Evolutionary conservation across 2,329 filamentous ascomycete genomes (phyloP), one percentile per base, ranked within the genome.

Genomic region (Penicillium sp.): DNA sequence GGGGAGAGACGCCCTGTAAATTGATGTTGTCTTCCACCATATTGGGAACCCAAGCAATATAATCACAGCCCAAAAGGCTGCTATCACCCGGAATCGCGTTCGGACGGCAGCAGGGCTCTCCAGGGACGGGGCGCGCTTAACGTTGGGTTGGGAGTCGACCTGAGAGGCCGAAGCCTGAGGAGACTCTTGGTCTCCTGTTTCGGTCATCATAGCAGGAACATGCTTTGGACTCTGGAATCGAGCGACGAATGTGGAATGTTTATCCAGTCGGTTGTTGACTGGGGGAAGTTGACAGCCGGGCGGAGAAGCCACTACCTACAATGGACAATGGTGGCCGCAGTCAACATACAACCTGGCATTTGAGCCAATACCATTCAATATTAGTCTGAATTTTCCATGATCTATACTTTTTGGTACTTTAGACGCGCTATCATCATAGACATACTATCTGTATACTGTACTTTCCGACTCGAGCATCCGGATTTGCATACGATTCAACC

Each of bases 1-100:
- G 5, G 94, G 94, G 63, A 99, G 77, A 41, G 86, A 82, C 11
- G 93, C 92, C 51, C 94, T 84, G 72, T 96, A 92, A 51, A 97
- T 96, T 0, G 89, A 88, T 4, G 94, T 99, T 0, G 94, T 97
- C 72, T 86, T 86, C 86, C 91, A 95, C 94, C 94, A 99, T 82
- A 96, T 87, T 53, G 94, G 94, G 61, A 99, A 73, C 2, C 94
- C 94, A 6, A 99, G 76, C 29, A 88, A 82, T 7, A 96, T 70
- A 7, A 96, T 90, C 35, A 97, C 85, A 5, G 85, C 78, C 94
- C 94, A 99, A 74, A 97, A 97, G 8, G 93, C 93, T 58, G 89
- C 72, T 58, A 99, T 86, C 47, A 97, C 88, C 58, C 80, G 79
- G 44, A 84, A 84, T 51, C 94, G 87, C 54, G 87, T 84, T 68